Percentiles rank a stretch among this genome's conserved stretches.
phyloP scores from a whole-genome alignment of 768 basidiomycete genomes.

The Amanita jacksonii region DNA sequence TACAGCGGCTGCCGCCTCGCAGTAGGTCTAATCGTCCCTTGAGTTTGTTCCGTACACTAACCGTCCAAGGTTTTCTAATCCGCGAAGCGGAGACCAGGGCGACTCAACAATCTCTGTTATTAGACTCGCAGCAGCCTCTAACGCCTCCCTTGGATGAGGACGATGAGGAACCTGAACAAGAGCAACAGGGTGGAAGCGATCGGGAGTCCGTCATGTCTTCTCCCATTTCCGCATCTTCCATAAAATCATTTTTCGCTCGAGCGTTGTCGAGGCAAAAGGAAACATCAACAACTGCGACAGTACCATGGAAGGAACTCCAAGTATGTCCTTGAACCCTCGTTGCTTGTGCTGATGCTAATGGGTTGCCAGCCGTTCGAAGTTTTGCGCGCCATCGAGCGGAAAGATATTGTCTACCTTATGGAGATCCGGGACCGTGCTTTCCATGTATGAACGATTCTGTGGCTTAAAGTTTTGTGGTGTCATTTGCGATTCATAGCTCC shows the following conservation, averaged over 20 bases:
- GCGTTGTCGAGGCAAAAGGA: constrained; percentile 14
- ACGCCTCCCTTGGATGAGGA: constrained; percentile 12
- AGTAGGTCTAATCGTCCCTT: constrained; percentile 29
- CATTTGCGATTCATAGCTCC: constrained; percentile 33
- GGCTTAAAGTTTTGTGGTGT: neutral
- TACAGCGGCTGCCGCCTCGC: constrained; percentile 57
- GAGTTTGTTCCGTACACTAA: constrained; percentile 5
- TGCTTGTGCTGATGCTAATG: constrained; percentile 18
- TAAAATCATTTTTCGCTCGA: constrained; percentile 22
- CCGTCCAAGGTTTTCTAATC: constrained; percentile 48
- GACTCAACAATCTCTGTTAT: constrained; percentile 19
- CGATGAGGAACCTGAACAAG: constrained; percentile 15
- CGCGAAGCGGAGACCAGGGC: constrained; percentile 59
- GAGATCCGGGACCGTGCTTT: constrained; percentile 75
- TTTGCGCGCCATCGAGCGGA: constrained; percentile 75
- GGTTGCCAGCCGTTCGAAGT: constrained; percentile 43
- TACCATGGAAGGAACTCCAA: constrained; percentile 20
- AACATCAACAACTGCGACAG: constrained; percentile 10
- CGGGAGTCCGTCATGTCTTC: constrained; percentile 10
- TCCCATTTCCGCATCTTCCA: constrained; percentile 22
- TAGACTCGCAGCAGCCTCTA: constrained; percentile 9
- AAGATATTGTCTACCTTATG: constrained; percentile 77
- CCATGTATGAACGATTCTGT: constrained; percentile 41
- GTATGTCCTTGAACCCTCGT: constrained; percentile 10
- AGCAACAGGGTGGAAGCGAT: constrained; percentile 6